Base-by-base conservation (phyloP, 495 filamentous ascomycete genomes). In the Poronia punctata region DNA sequence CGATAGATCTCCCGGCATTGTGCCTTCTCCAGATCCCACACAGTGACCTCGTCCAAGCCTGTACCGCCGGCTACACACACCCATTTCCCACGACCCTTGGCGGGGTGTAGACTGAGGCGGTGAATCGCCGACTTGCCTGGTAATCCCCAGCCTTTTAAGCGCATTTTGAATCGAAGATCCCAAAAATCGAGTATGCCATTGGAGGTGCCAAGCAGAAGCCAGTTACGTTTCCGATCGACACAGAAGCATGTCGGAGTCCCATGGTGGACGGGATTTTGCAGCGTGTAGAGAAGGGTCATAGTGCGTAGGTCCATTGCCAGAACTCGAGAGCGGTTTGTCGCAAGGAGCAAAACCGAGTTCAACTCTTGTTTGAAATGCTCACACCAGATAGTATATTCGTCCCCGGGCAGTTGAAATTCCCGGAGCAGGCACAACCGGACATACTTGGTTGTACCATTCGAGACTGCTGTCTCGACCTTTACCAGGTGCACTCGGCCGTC, bases 241-340 rank as follows among this genome's bases (percentile, higher is more conserved):
- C 85, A 90, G 63, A 99, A 97, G 43, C 86, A 92, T 2, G 86
- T 97, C 5, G 86, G 88, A 2, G 84, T 88, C 20, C 93, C 93
- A 59, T 97, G 93, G 53, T 95, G 85, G 7, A 95, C 79, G 3
- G 93, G 89, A 38, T 96, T 99, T 28, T 84, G 76, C 17, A 99
- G 66, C 3, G 76, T 73, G 51, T 83, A 99, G 12, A 94, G 57
- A 15, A 86, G 67, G 8, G 76, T 65, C 89, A 97, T 97, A 29
- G 79, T 86, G 21, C 90, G 77, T 39, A 99, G 75, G 55, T 97
- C 90, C 14, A 99, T 64, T 1, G 87, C 90, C 5, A 92, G 47
- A 25, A 99, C 67, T 38, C 80, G 80, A 37, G 82, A 89, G 32
- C 73, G 82, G 57, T 89, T 95, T 5, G 93, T 99, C 1, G 84